phyloP scores from a whole-genome alignment of 768 basidiomycete species.

The Boletus eberwhitei region DNA sequence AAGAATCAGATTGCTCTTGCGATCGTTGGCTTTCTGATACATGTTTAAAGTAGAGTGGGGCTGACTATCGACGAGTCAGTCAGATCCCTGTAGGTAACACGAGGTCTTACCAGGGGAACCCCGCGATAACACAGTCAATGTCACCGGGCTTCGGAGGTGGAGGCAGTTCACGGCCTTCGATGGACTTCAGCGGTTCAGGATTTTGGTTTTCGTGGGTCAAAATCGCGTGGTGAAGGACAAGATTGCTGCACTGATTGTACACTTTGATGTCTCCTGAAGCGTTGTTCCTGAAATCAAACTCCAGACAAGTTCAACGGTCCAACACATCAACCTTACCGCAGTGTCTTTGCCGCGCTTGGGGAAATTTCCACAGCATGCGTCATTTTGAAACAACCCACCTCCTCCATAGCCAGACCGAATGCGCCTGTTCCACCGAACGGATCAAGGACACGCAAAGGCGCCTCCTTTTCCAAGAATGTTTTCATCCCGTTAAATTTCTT shows the following conservation, averaged over 20 bases:
- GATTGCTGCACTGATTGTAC: constrained; percentile 72
- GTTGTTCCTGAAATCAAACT: constrained; percentile 33
- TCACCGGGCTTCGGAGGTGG: constrained; percentile 47
- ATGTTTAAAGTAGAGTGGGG: constrained; percentile 72
- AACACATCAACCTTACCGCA: constrained; percentile 41
- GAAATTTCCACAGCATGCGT: constrained; percentile 69
- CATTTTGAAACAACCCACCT: constrained; percentile 52
- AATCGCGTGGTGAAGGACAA: constrained; percentile 55
- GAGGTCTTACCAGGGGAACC: constrained; percentile 68
- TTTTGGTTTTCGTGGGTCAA: constrained; percentile 45
- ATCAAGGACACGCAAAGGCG: constrained; percentile 36
- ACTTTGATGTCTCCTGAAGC: constrained; percentile 53
- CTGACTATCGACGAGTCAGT: constrained; percentile 48
- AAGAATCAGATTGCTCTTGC: constrained; percentile 65
- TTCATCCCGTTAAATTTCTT: constrained; percentile 32
- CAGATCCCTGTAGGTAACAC: background rate
- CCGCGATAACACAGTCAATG: constrained; percentile 61
- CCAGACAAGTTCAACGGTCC: background rate
- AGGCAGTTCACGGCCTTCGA: constrained; percentile 41
- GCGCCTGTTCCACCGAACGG: constrained; percentile 52
- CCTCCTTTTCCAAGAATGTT: constrained; percentile 28
- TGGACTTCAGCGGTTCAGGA: constrained; percentile 36
- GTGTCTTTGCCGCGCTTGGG: constrained; percentile 70
- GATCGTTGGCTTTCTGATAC: constrained; percentile 63
- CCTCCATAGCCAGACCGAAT: constrained; percentile 57